phyloP scores from a whole-genome alignment of 139 green algal species.

The Chlamydomonas eustigma region DNA sequence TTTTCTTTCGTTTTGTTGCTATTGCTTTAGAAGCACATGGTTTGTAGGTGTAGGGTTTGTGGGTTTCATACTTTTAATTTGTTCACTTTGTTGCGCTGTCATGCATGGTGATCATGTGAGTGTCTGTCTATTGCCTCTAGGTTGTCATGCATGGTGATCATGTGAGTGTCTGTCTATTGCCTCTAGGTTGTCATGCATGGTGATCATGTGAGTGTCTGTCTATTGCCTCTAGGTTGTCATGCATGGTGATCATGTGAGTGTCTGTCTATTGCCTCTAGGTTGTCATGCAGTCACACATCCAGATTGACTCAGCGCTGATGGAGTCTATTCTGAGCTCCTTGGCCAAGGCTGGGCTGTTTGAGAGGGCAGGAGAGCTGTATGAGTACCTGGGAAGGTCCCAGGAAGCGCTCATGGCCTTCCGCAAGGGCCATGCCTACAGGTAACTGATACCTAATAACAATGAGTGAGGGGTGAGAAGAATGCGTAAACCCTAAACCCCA shows the following conservation, averaged over 20 bases:
- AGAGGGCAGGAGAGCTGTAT: constrained; percentile 67
- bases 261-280: constrained; percentile 24
- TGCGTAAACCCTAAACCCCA: neutral
- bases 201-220: neutral
- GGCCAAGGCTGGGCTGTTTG: constrained; percentile 53
- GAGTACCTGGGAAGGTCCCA: constrained; percentile 48
- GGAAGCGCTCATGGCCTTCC: constrained; percentile 42
- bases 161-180: neutral
- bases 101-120: too few relatives aligned
- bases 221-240: neutral
- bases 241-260: neutral
- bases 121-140: neutral
- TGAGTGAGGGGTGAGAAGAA: neutral
- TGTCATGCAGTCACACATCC: constrained; percentile 29
- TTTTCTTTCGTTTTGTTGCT: too few relatives aligned
- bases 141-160: too few relatives aligned
- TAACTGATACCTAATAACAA: too few relatives aligned
- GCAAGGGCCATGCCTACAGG: constrained; percentile 36
- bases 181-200: neutral
- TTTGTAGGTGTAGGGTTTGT: too few relatives aligned
- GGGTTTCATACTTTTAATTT: too few relatives aligned
- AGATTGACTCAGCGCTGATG: constrained; percentile 52
- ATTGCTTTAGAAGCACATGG: too few relatives aligned
- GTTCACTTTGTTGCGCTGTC: too few relatives aligned
- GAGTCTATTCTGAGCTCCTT: constrained; percentile 56